phyloP scores from a whole-genome alignment of 345 rosid genomes.

The Salix udensis region DNA sequence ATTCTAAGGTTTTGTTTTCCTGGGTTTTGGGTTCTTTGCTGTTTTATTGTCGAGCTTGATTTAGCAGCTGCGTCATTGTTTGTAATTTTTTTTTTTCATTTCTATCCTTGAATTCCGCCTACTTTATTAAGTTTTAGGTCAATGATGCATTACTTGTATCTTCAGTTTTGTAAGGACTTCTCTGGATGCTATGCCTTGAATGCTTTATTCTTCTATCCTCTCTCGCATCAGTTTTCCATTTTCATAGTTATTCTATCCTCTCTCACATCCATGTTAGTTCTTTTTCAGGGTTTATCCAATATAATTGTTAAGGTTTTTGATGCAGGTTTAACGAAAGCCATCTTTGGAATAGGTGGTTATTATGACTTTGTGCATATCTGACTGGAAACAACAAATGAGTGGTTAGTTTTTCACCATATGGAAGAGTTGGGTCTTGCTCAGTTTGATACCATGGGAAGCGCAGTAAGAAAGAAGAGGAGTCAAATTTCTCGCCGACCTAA shows the following conservation, averaged over 20 bases:
- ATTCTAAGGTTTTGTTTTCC: background rate
- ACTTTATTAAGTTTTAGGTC: background rate
- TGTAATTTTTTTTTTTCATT: background rate
- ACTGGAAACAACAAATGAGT: conserved; percentile 11
- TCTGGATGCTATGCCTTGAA: background rate
- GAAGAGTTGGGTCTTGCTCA: conserved; percentile 40
- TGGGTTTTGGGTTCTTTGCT: conserved; percentile 10
- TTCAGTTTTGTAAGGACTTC: background rate
- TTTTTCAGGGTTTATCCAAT: background rate
- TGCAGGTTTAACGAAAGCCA: background rate
- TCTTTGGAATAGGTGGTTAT: background rate
- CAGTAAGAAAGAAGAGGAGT: conserved; percentile 74
- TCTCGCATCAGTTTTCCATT: background rate
- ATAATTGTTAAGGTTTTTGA: background rate
- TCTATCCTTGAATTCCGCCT: background rate
- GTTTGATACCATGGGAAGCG: conserved; percentile 36
- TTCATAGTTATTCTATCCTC: background rate
- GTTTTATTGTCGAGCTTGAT: conserved; percentile 11
- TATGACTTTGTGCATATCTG: conserved; percentile 2
- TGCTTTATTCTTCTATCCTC: background rate
- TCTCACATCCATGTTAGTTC: background rate
- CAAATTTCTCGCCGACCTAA: conserved; percentile 58
- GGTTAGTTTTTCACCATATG: conserved; percentile 33
- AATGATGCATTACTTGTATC: background rate
- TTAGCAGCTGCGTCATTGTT: background rate